phyloP scores from a whole-genome alignment of 352 stramenopile genomes.

The Pythium sp. region DNA sequence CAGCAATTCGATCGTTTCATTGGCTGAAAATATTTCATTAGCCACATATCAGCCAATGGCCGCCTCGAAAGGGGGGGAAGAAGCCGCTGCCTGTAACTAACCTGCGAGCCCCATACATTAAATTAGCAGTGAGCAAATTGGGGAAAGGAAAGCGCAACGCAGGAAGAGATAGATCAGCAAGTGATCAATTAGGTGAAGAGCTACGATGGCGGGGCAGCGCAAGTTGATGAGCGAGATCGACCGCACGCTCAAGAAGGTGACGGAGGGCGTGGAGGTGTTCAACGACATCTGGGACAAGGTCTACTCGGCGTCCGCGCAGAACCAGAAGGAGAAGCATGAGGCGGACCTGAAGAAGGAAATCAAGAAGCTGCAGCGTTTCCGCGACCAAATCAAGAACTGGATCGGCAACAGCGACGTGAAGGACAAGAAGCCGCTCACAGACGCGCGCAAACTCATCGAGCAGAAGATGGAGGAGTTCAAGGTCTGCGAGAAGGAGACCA shows the following conservation, averaged over 20 bases:
- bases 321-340: conserved; percentile 99
- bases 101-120: not conserved
- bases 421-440: conserved; percentile 92
- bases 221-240: conserved; percentile 96
- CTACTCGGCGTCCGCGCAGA: conserved; percentile 95
- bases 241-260: conserved; percentile 99
- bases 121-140: not conserved
- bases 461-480: conserved; percentile 99
- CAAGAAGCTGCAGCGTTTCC: conserved; percentile 98
- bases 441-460: conserved; percentile 94
- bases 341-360: conserved; percentile 99
- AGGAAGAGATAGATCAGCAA: not conserved
- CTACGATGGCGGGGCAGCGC: conserved; percentile 72
- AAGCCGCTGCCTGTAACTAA: conserved; percentile 5
- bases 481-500: conserved; percentile 99
- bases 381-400: conserved; percentile 99
- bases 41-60: conserved; percentile 5
- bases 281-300: conserved; percentile 99
- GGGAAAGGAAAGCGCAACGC: conserved; percentile 2
- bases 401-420: conserved; percentile 97
- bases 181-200: conserved; percentile 2
- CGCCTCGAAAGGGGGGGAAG: not conserved
- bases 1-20: not conserved
- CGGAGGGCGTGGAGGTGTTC: conserved; percentile 98
- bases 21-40: not conserved